Base-by-base conservation (phyloP, 768 basidiomycete species). In the Xanthoconium stramineum region DNA sequence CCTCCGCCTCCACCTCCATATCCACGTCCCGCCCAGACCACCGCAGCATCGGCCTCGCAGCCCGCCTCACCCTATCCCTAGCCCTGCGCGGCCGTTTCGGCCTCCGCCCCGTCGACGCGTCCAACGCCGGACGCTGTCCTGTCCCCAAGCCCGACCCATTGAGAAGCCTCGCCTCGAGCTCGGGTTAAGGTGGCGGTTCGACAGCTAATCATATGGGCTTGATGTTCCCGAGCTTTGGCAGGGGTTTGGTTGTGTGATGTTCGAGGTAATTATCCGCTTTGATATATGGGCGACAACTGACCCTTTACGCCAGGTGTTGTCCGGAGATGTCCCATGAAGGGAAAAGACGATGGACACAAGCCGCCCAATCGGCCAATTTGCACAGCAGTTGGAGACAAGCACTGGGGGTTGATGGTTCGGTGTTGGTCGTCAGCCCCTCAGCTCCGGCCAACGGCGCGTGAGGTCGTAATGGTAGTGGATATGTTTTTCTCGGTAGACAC, bases 1-100 rank as follows among this genome's bases (percentile, higher is more conserved):
- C 56, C n/a, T 64, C 65, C 15, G 39, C 52, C 33, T 73, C 72
- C 76, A 78, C 74, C 6, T 66, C 63, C 15, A 13, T 49, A 5
- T 42, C 32, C 10, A 24, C 4, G 24, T 51, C 32, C 12, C 55
- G 56, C 38, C 50, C 38, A 20, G 52, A 42, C 19, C 36, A 46
- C 40, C 38, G 52, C 5, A 51, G 55, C 37, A 52, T 54, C 50
- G 71, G 70, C 36, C 75, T 75, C 39, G 76, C 78, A 6, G 80
- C 78, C 66, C 82, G 83, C 63, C 83, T 76, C 37, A 80, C 82
- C 61, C 76, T 75, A 40, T 82, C 80, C 63, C 80, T 83, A 33
- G 78, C 75, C 63, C 75, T 82, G 15, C 85, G 78, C 52, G 82
- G 76, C 10, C 86, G 83, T 65, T 88, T 88, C 1, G 86, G 83